phyloP scores from a whole-genome alignment of 306 rosid genomes.

The Citrullus colocynthis region DNA sequence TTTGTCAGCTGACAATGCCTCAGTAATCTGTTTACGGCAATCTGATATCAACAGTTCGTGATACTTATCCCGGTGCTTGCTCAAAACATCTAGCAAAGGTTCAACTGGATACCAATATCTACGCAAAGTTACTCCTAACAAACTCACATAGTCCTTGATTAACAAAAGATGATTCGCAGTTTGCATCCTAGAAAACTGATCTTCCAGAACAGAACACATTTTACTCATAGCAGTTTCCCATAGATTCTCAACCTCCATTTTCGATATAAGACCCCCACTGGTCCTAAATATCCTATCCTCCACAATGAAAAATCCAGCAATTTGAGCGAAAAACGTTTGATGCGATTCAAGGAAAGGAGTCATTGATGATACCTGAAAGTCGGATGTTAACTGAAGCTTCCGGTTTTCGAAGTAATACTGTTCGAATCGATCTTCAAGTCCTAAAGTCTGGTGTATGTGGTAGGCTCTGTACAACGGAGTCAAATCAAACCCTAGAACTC shows the following conservation, averaged over 20 bases:
- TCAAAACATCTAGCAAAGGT: constrained; percentile 86
- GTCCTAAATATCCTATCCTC: constrained; percentile 90
- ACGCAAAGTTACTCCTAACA: constrained; percentile 78
- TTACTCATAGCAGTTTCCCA: constrained; percentile 98
- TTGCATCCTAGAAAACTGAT: constrained; percentile 97
- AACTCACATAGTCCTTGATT: constrained; percentile 92
- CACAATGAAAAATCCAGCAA: constrained; percentile 90
- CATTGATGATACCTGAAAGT: constrained; percentile 98
- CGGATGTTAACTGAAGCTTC: constrained; percentile 90
- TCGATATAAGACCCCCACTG: constrained; percentile 81
- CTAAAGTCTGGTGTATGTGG: constrained; percentile 85
- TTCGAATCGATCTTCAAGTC: constrained; percentile 85
- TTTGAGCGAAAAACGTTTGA: constrained; percentile 92
- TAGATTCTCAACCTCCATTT: constrained; percentile 87
- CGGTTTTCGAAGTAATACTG: constrained; percentile 83
- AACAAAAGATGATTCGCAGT: constrained; percentile 89
- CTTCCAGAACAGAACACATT: constrained; percentile 98
- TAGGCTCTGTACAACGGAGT: constrained; percentile 75
- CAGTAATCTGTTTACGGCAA: constrained; percentile 83
- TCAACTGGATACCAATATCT: constrained; percentile 91
- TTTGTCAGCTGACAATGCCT: constrained; percentile 76
- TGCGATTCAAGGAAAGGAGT: constrained; percentile 97
- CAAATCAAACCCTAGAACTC: constrained; percentile 65
- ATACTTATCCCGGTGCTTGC: constrained; percentile 96
- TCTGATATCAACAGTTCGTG: constrained; percentile 87